Conservation (phyloP, 1,284 basidiomycete species). For the Testicularia cyperi region DNA sequence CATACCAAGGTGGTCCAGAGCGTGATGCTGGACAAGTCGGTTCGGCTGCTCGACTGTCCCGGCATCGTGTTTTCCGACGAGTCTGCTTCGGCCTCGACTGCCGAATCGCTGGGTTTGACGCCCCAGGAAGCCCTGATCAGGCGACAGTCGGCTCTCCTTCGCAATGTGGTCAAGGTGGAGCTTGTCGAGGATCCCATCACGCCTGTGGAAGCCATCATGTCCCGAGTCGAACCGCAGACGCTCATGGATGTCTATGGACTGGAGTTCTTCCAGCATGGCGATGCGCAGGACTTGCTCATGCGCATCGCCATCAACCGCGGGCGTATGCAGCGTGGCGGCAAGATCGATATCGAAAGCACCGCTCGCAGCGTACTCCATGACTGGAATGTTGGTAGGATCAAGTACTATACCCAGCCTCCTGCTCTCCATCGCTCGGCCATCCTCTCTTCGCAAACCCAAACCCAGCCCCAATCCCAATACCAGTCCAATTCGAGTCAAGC, state of each 20-base stretch:
- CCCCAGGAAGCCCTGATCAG: constrained; percentile 55
- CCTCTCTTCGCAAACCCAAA: constrained; percentile 2
- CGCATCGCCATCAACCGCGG: constrained; percentile 86
- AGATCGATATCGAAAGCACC: constrained; percentile 80
- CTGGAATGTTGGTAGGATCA: constrained; percentile 96
- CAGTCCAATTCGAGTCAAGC: background rate
- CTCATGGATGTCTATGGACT: constrained; percentile 47
- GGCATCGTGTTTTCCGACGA: constrained; percentile 71
- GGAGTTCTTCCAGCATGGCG: constrained; percentile 61
- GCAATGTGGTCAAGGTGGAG: constrained; percentile 91
- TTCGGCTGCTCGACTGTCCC: constrained; percentile 91
- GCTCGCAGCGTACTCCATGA: constrained; percentile 84
- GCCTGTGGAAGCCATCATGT: constrained; percentile 60
- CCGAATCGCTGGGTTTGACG: constrained; percentile 65
- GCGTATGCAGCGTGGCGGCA: constrained; percentile 67
- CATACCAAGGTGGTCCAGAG: constrained; percentile 94
- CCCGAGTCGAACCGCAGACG: constrained; percentile 39
- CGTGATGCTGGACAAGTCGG: constrained; percentile 85
- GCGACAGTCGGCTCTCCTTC: constrained; percentile 62
- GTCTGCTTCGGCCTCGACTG: constrained; percentile 59
- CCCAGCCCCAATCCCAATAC: background rate
- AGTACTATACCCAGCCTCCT: constrained; percentile 81
- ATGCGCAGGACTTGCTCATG: constrained; percentile 80
- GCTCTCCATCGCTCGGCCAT: constrained; percentile 29
- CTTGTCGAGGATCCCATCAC: constrained; percentile 85